These are phyloP conservation scores for Boletus pseudopeckii DNA, from an alignment of 768 basidiomycete species.

Conservation along the genomic window DNA sequence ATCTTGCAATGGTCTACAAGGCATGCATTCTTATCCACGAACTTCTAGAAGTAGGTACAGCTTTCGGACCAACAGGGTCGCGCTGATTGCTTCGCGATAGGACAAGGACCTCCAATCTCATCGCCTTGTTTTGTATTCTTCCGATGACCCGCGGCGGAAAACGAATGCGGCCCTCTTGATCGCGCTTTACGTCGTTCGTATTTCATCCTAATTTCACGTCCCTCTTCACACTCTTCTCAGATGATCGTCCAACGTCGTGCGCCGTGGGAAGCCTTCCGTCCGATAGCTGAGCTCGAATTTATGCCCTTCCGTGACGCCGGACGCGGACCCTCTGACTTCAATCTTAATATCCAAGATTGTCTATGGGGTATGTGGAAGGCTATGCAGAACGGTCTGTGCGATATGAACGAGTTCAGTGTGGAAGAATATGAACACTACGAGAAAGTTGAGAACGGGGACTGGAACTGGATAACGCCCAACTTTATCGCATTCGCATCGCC, in stretches of 20 bases:
- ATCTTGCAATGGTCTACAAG: slow-evolving; percentile 90
- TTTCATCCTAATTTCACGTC: slow-evolving; percentile 2
- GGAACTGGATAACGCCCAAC: slow-evolving; percentile 92
- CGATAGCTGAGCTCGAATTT: slow-evolving; percentile 88
- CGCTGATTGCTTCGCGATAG: slow-evolving; percentile 38
- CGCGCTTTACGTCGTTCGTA: slow-evolving; percentile 85
- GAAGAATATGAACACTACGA: slow-evolving; percentile 94
- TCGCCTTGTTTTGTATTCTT: slow-evolving; percentile 83
- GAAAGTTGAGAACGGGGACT: slow-evolving; percentile 93
- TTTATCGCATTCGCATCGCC: slow-evolving; percentile 96
- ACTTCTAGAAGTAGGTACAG: slow-evolving; percentile 65
- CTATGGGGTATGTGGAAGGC: slow-evolving; percentile 86
- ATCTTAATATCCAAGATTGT: slow-evolving; percentile 90
- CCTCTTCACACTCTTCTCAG: slow-evolving; percentile 40
- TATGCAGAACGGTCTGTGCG: slow-evolving; percentile 88
- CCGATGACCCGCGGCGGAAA: slow-evolving; percentile 80
- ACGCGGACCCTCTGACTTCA: slow-evolving; percentile 87
- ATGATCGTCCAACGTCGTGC: slow-evolving; percentile 88
- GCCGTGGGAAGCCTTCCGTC: slow-evolving; percentile 94
- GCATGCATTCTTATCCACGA: slow-evolving; percentile 90
- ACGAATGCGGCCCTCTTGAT: slow-evolving; percentile 94
- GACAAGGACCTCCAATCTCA: slow-evolving; percentile 71
- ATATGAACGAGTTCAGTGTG: slow-evolving; percentile 90
- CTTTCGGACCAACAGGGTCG: slow-evolving; percentile 22
- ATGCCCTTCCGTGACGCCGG: slow-evolving; percentile 97